Evolutionary conservation across 2,329 filamentous ascomycete species (phyloP).

Genomic region (Nigrograna mackinnonii): DNA sequence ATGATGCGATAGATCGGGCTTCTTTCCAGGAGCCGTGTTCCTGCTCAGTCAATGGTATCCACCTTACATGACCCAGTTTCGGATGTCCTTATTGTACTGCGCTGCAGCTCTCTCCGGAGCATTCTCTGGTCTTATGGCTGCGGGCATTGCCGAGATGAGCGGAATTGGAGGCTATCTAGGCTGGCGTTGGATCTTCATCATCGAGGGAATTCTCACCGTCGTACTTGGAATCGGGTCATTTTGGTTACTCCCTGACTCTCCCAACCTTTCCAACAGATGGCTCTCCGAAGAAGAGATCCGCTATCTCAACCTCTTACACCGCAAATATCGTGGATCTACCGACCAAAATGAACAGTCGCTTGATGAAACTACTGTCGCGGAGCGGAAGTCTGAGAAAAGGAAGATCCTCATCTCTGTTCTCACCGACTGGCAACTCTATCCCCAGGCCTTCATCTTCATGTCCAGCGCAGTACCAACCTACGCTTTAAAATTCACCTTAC

Average conservation of each 20-base stretch:
- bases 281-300: slow-evolving; percentile 22
- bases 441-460: neutral
- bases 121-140: slow-evolving; percentile 61
- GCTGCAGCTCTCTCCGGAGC: slow-evolving; percentile 59
- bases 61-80: slow-evolving; percentile 55
- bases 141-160: slow-evolving; percentile 61
- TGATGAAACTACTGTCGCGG: slow-evolving; percentile 10
- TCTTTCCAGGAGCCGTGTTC: slow-evolving; percentile 41
- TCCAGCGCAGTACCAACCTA: neutral
- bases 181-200: slow-evolving; percentile 29
- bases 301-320: slow-evolving; percentile 7
- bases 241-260: slow-evolving; percentile 17
- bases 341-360: slow-evolving; percentile 10
- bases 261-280: slow-evolving; percentile 23
- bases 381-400: slow-evolving; percentile 13
- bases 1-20: slow-evolving; percentile 14
- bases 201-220: slow-evolving; percentile 15
- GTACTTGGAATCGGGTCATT: slow-evolving; percentile 13
- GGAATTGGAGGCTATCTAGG: slow-evolving; percentile 43
- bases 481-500: neutral
- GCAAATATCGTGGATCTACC: neutral
- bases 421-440: neutral
- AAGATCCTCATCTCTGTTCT: slow-evolving; percentile 5
- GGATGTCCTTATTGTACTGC: slow-evolving; percentile 61
- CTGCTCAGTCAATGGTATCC: slow-evolving; percentile 64